A percentile compares a stretch with the other conserved stretches of the same genome.
phyloP scores from a whole-genome alignment of 116 monocot species.

The Iris pallida region DNA sequence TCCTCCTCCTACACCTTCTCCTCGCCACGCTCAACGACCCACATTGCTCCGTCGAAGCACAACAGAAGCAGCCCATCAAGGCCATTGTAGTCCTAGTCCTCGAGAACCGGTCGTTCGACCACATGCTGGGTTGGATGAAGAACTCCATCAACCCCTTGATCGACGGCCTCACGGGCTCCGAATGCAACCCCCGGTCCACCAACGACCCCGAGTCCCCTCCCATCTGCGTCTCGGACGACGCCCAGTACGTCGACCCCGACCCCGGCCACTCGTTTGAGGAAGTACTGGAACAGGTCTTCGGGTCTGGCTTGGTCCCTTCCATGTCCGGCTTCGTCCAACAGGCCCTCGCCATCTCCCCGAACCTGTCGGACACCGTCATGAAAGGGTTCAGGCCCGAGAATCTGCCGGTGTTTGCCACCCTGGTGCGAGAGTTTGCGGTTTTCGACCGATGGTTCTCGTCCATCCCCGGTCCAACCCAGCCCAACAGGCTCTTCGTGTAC shows the following conservation, averaged over 20 bases:
- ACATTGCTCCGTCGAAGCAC: too few species aligned
- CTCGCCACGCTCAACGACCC: neutral
- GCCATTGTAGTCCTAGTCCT: conserved; percentile 63
- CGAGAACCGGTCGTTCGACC: conserved; percentile 94
- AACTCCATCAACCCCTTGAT: conserved; percentile 47
- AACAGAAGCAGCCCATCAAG: conserved; percentile 38
- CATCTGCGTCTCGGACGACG: conserved; percentile 68
- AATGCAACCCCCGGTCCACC: conserved; percentile 55
- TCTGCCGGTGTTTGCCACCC: conserved; percentile 43
- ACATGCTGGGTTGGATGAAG: conserved; percentile 93
- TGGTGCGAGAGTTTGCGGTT: conserved; percentile 57
- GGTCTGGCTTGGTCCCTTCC: conserved; percentile 36
- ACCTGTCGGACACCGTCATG: conserved; percentile 50
- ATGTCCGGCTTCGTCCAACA: conserved; percentile 74
- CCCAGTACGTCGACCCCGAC: conserved; percentile 52
- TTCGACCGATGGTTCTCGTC: conserved; percentile 83
- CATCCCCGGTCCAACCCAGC: conserved; percentile 76
- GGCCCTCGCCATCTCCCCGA: conserved; percentile 29
- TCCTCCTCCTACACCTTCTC: neutral
- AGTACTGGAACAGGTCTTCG: conserved; percentile 55
- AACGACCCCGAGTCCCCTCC: conserved; percentile 25
- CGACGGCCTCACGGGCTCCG: conserved; percentile 63
- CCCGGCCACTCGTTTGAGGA: conserved; percentile 77
- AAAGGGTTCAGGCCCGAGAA: conserved; percentile 46
- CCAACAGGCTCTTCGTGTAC: conserved; percentile 73